These are phyloP conservation scores for Xerocomus brunneocitrinus DNA, from an alignment of 768 basidiomycete species.

Conservation along the genomic window DNA sequence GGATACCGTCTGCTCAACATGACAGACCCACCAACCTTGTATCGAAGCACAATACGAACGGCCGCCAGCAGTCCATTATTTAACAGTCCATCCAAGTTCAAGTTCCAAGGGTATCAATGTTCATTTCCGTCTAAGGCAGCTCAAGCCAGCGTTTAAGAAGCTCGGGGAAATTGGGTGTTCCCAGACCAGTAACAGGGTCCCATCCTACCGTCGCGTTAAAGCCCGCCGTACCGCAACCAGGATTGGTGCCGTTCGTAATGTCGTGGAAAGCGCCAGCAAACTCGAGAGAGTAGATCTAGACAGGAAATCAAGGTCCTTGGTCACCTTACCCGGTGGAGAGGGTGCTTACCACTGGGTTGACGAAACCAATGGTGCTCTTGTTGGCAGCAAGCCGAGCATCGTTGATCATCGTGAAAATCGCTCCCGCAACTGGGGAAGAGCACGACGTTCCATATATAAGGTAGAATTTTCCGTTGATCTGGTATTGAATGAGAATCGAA, in stretches of 20 bases:
- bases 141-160: conserved; percentile 17
- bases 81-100: too few species aligned
- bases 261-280: conserved; percentile 19
- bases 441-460: conserved; percentile 29
- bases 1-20: too few species aligned
- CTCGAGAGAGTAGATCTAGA: conserved; percentile 15
- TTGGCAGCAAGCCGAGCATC: conserved; percentile 29
- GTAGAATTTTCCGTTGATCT: conserved; percentile 19
- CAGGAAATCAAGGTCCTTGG: background rate
- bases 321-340: background rate
- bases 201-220: conserved; percentile 31
- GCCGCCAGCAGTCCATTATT: too few species aligned
- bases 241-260: conserved; percentile 20
- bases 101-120: too few species aligned
- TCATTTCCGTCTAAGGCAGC: too few species aligned
- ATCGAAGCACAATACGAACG: too few species aligned
- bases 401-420: conserved; percentile 33
- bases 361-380: conserved; percentile 34
- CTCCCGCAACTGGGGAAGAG: conserved; percentile 26
- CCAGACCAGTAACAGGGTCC: conserved; percentile 47
- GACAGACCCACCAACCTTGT: too few species aligned
- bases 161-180: conserved; percentile 40
- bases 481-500: background rate
- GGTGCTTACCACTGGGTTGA: conserved; percentile 41
- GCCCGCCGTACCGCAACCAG: conserved; percentile 27